A percentile compares a stretch with the other conserved stretches of the same genome.
These are phyloP conservation scores for Cardiospermum halicacabum DNA, from an alignment of 345 rosid genomes.

Conservation along the genomic window DNA sequence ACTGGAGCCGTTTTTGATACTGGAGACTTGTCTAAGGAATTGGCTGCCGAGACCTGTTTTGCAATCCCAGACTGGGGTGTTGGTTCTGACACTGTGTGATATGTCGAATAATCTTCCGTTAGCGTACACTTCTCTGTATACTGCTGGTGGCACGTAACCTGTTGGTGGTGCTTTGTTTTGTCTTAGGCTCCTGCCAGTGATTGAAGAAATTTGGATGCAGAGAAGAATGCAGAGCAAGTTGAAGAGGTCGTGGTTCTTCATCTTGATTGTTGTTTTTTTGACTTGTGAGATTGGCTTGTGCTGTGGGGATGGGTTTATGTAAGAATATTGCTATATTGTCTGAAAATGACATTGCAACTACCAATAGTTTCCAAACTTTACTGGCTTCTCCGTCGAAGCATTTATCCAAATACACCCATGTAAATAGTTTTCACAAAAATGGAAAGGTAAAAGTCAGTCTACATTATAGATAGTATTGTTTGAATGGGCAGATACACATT, in stretches of 20 bases:
- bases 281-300: no score
- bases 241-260: not conserved
- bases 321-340: no score
- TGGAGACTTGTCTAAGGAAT: slow-evolving; percentile 28
- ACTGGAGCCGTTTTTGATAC: slow-evolving; percentile 39
- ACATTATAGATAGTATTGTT: no score
- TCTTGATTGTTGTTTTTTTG: no score
- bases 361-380: no score
- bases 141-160: not conserved
- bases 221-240: not conserved
- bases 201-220: not conserved
- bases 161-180: not conserved
- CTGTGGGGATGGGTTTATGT: no score
- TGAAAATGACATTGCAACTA: no score
- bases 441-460: no score
- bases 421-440: no score
- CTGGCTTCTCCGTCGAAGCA: no score
- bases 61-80: slow-evolving; percentile 32
- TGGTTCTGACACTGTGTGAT: slow-evolving; percentile 28
- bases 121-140: slow-evolving; percentile 27
- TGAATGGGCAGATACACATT: no score
- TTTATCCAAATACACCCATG: no score
- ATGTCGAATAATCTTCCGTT: slow-evolving; percentile 41
- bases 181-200: not conserved
- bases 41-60: slow-evolving; percentile 41